Conservation (phyloP, 192 early-diverging fungal genomes). For the Gigaspora rosea region DNA sequence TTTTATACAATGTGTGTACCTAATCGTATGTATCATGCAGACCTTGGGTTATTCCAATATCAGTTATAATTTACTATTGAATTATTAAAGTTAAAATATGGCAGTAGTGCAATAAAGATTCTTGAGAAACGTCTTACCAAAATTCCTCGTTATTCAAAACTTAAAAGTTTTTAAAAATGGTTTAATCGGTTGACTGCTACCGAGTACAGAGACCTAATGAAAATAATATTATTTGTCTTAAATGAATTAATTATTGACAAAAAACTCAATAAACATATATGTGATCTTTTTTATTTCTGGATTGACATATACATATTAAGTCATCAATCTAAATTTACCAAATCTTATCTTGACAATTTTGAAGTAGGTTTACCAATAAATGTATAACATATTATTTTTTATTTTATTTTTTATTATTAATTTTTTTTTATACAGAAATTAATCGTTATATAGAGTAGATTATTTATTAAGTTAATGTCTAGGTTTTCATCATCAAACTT, state of each 20-base stretch:
- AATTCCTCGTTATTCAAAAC: not conserved
- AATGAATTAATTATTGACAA: not conserved
- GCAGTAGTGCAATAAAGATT: not conserved
- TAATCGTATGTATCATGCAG: not conserved
- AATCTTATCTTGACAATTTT: not conserved
- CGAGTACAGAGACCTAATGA: not conserved
- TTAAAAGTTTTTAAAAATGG: not conserved
- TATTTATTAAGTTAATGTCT: not conserved
- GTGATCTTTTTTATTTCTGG: not conserved
- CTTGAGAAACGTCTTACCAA: not conserved
- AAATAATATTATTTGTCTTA: not conserved
- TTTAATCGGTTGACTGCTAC: not conserved
- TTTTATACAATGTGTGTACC: not conserved
- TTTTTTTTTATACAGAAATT: not conserved
- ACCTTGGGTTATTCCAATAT: not conserved
- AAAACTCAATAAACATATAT: not conserved
- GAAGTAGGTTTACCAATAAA: not conserved
- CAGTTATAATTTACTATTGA: not conserved
- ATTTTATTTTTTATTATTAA: not conserved
- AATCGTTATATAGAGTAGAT: not conserved
- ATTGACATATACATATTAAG: not conserved
- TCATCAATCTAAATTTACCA: not conserved
- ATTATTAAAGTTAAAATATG: not conserved
- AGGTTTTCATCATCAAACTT: not conserved
- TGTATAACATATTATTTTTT: not conserved